Base-by-base conservation (phyloP, 805 yeast species). In the Clavispora asparagi region DNA sequence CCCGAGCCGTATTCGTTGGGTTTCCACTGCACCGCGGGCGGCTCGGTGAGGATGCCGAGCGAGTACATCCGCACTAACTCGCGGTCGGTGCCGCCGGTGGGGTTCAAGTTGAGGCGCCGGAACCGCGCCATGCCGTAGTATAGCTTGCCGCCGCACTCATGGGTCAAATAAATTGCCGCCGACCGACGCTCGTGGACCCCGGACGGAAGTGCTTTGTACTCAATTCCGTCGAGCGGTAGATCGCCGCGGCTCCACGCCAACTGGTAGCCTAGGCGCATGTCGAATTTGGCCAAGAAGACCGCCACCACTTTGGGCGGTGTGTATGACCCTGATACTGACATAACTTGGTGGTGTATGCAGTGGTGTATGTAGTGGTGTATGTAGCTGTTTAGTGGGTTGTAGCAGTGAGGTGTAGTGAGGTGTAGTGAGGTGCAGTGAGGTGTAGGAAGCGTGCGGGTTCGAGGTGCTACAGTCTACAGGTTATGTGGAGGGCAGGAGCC, bases 1-100 rank as follows among this genome's bases (percentile, higher is more conserved):
- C 69, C 56, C 2, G 76, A 63, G 51, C 49, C 48, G 59, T 73
- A 44, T 58, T 62, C 56, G 66, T 69, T 23, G 69, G 77, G 52
- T 58, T 65, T 78, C 81, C 77, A 49, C 40, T 40, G 38, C 26
- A 51, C 54, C 42, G 59, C 35, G 33, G 55, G 35, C 9, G 77
- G 77, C 47, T 80, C 81, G 14, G 79, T 68, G 17, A 84, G 62
- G 1, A 84, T 63, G 0, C 90, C 91, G 9, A 85, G 58, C 1
- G 90, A 79, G 56, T 73, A 85, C 82, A 85, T 78, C 51, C 72
- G 73, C 26, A 83, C 79, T 31, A 74, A 54, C 30, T 45, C 53
- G 12, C 74, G 53, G 50, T 59, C 56, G 30, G 43, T 38, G 33
- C 43, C 45, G 17, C 46, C 51, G 3, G 42, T 36, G 10, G 35